Conservation (phyloP, 345 rosid species). For the Mercurialis annua region DNA sequence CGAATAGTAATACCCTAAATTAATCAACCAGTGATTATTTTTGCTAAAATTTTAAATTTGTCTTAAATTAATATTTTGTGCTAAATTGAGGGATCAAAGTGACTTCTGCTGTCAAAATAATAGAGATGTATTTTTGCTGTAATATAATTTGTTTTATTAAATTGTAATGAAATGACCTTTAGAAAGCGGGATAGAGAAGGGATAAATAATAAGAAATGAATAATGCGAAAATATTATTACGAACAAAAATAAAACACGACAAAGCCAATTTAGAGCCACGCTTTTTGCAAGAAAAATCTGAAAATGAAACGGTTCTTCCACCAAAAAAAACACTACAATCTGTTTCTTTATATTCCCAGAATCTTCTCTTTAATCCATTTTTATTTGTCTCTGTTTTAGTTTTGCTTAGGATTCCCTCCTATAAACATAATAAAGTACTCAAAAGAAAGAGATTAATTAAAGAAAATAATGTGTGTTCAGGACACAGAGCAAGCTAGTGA, state of each 20-base stretch:
- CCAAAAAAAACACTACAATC: neutral
- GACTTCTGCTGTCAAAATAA: too few species aligned
- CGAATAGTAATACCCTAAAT: too few species aligned
- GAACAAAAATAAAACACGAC: conserved; percentile 19
- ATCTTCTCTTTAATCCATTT: conserved; percentile 32
- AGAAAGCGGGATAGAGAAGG: neutral
- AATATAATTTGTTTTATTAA: too few species aligned
- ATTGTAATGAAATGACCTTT: too few species aligned
- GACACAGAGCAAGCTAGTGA: conserved; percentile 36
- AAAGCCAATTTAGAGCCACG: conserved; percentile 34
- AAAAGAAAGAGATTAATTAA: neutral
- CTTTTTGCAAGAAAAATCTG: conserved; percentile 42
- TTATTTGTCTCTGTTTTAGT: neutral
- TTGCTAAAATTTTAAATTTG: too few species aligned
- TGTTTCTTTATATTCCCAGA: conserved; percentile 28
- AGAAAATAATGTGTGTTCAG: conserved; percentile 46
- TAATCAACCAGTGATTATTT: too few species aligned
- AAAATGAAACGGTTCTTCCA: conserved; percentile 28
- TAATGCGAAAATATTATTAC: too few species aligned
- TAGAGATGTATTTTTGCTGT: too few species aligned
- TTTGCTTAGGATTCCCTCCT: conserved; percentile 24
- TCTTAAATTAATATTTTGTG: too few species aligned
- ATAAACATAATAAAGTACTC: too few species aligned
- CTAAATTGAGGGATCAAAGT: too few species aligned
- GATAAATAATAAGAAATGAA: neutral